Evolutionary conservation across 805 yeast genomes (phyloP).

Genomic region (Yarrowia porcina): DNA sequence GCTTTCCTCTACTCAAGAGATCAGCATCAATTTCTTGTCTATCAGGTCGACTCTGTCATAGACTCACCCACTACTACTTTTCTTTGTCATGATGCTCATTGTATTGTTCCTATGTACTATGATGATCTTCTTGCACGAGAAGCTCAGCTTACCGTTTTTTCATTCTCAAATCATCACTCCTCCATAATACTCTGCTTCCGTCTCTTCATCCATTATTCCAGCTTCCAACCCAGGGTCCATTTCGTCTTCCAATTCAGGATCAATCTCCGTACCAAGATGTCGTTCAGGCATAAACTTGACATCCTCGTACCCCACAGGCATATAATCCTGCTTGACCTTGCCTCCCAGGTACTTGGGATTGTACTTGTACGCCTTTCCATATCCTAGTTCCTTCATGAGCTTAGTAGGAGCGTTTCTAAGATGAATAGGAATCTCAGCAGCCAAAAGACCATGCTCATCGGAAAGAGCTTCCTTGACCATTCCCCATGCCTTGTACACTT

Average conservation of each 20-base stretch:
- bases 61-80: too few relatives aligned
- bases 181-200: constrained; percentile 13
- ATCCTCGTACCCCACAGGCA: constrained; percentile 60
- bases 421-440: constrained; percentile 63
- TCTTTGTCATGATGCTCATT: too few relatives aligned
- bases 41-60: too few relatives aligned
- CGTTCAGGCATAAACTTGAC: constrained; percentile 50
- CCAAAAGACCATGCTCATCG: constrained; percentile 55
- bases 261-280: constrained; percentile 35
- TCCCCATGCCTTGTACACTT: constrained; percentile 77
- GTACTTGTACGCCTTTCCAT: constrained; percentile 80
- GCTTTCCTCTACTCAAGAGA: too few relatives aligned
- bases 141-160: too few relatives aligned
- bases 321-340: constrained; percentile 58
- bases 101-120: too few relatives aligned
- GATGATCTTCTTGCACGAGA: too few relatives aligned
- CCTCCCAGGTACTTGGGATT: constrained; percentile 80
- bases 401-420: constrained; percentile 92
- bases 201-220: neutral
- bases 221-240: constrained; percentile 27
- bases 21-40: too few relatives aligned
- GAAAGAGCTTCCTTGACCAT: constrained; percentile 57
- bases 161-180: neutral
- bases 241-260: constrained; percentile 26
- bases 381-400: constrained; percentile 85